A percentile compares a stretch with the other conserved stretches of the same genome.
Evolutionary conservation across 306 rosid genomes (phyloP).

Genomic region (Cicer yamashitae): DNA sequence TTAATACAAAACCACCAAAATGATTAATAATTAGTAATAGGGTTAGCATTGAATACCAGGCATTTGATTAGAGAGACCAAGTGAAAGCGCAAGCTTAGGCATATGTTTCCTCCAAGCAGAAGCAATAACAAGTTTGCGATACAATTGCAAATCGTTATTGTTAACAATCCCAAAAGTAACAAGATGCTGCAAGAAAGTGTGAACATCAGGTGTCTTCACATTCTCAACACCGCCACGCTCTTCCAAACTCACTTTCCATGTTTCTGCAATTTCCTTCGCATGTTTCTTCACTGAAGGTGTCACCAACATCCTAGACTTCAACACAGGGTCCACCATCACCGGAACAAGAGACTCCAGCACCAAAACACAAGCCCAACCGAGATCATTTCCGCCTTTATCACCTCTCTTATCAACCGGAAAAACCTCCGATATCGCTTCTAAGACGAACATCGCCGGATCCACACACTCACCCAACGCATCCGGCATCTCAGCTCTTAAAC

Average conservation of each 20-base stretch:
- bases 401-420: conserved; percentile 86
- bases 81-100: conserved; percentile 96
- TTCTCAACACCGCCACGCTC: conserved; percentile 95
- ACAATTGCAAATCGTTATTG: conserved; percentile 69
- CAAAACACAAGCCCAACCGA: conserved; percentile 97
- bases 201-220: conserved; percentile 93
- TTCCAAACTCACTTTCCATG: conserved; percentile 87
- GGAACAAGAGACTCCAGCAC: conserved; percentile 85
- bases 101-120: conserved; percentile 99
- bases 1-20: neutral
- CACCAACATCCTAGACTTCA: conserved; percentile 81
- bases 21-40: neutral
- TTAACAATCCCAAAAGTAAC: conserved; percentile 94
- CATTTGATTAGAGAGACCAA: conserved; percentile 88
- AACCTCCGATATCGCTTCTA: conserved; percentile 89
- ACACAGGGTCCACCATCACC: conserved; percentile 79
- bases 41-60: conserved; percentile 60
- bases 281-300: conserved; percentile 74
- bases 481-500: conserved; percentile 72
- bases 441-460: conserved; percentile 89
- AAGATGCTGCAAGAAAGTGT: conserved; percentile 92
- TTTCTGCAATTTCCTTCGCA: conserved; percentile 80
- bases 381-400: conserved; percentile 68
- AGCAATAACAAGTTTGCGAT: conserved; percentile 86
- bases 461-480: conserved; percentile 71